Conservation (phyloP, 2,329 filamentous ascomycete species). For the Sarocladium brachiariae region DNA sequence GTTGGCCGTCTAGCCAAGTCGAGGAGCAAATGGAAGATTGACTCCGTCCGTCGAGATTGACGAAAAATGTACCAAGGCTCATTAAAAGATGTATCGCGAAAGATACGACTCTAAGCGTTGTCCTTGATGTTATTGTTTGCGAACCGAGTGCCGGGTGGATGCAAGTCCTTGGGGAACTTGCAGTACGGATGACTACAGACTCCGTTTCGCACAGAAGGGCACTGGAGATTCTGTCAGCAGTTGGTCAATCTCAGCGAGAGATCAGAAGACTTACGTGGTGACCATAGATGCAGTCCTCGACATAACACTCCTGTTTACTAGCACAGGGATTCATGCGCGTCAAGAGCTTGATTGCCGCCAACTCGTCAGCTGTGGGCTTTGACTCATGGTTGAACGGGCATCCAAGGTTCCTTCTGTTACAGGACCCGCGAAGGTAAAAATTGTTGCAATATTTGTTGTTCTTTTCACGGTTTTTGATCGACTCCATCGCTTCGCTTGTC, state of each 20-base stretch:
- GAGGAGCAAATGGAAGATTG: too few species aligned
- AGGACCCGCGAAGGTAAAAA: slow-evolving; percentile 49
- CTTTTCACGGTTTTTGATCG: slow-evolving; percentile 48
- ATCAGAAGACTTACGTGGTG: slow-evolving; percentile 44
- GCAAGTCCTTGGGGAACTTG: slow-evolving; percentile 45
- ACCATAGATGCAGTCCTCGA: slow-evolving; percentile 54
- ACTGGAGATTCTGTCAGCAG: slow-evolving; percentile 28
- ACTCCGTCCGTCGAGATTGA: too few species aligned
- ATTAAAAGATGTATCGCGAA: too few species aligned
- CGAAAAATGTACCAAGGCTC: too few species aligned
- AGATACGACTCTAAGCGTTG: slow-evolving; percentile 16
- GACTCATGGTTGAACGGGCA: slow-evolving; percentile 54
- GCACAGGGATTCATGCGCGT: slow-evolving; percentile 52
- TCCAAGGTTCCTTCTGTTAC: slow-evolving; percentile 41
- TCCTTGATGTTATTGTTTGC: slow-evolving; percentile 28
- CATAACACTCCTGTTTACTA: slow-evolving; percentile 50
- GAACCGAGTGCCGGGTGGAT: slow-evolving; percentile 51
- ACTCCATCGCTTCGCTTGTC: slow-evolving; percentile 40
- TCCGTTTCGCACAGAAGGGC: slow-evolving; percentile 44
- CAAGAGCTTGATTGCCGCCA: slow-evolving; percentile 48
- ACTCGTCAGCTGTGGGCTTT: slow-evolving; percentile 45
- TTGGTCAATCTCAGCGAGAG: not conserved
- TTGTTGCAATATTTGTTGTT: slow-evolving; percentile 55
- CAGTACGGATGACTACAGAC: slow-evolving; percentile 48
- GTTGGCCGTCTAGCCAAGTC: too few species aligned